phyloP scores from a whole-genome alignment of 2,329 filamentous ascomycete genomes.

The Myrmaecium sp. region DNA sequence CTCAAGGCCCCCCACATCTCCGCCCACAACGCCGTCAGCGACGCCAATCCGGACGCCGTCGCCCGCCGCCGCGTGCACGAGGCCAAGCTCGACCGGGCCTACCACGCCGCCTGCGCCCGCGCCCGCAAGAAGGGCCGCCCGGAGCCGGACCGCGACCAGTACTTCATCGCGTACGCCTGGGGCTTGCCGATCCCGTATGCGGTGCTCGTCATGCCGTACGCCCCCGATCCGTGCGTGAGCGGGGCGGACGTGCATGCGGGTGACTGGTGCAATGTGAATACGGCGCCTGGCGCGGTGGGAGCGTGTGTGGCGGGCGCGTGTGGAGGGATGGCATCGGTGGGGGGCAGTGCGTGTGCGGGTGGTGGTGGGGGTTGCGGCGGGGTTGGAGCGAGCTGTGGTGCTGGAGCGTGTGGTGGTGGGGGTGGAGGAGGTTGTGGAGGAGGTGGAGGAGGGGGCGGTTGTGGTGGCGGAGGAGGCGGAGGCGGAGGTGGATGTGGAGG shows the following conservation, averaged over 20 bases:
- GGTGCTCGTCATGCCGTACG: slow-evolving; percentile 31
- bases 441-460: neutral
- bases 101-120: slow-evolving; percentile 5
- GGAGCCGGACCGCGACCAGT: slow-evolving; percentile 2
- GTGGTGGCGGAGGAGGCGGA: slow-evolving; percentile 1
- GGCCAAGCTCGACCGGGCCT: slow-evolving; percentile 3
- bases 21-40: slow-evolving; percentile 50
- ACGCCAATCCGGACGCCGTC: slow-evolving; percentile 9
- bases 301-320: slow-evolving; percentile 35
- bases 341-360: slow-evolving; percentile 1
- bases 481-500: slow-evolving; percentile 2
- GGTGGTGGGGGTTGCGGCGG: slow-evolving; percentile 3
- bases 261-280: slow-evolving; percentile 14
- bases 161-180: neutral
- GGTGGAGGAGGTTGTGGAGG: slow-evolving; percentile 1
- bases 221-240: slow-evolving; percentile 23
- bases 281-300: slow-evolving; percentile 22
- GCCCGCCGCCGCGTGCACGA: slow-evolving; percentile 2
- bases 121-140: slow-evolving; percentile 19
- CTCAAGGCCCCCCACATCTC: slow-evolving; percentile 40
- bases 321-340: slow-evolving; percentile 18
- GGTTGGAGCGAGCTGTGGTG: slow-evolving; percentile 1
- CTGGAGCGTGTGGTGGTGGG: slow-evolving; percentile 1
- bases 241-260: slow-evolving; percentile 23
- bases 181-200: slow-evolving; percentile 15